phyloP scores from a whole-genome alignment of 352 stramenopile genomes.

The Pythium coloratum region DNA sequence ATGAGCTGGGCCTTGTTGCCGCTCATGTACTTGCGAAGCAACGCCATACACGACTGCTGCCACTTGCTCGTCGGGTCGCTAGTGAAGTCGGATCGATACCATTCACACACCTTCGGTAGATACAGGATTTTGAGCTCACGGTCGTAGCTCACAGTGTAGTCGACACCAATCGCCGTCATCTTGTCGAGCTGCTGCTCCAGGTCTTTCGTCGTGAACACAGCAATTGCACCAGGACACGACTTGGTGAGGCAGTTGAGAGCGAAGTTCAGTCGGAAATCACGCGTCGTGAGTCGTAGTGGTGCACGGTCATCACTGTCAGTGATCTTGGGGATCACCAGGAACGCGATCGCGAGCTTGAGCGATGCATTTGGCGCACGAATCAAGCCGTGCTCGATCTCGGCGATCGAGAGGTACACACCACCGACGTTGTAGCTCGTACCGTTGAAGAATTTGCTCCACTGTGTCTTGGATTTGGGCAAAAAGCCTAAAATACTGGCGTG shows the following conservation, averaged over 20 bases:
- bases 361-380: conserved; percentile 44
- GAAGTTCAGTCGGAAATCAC: conserved; percentile 60
- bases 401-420: conserved; percentile 44
- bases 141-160: conserved; percentile 43
- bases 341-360: conserved; percentile 40
- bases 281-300: conserved; percentile 27
- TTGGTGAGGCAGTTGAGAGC: conserved; percentile 62
- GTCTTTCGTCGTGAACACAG: conserved; percentile 61
- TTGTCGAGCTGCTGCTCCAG: conserved; percentile 57
- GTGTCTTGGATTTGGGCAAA: conserved; percentile 43
- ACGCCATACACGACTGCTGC: conserved; percentile 31
- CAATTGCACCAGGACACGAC: conserved; percentile 38
- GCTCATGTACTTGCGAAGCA: conserved; percentile 36
- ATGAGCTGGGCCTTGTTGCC: conserved; percentile 38
- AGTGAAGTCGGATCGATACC: conserved; percentile 52
- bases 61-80: conserved; percentile 13
- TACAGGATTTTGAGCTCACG: conserved; percentile 43
- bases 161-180: conserved; percentile 32
- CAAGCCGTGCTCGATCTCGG: conserved; percentile 58
- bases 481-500: conserved; percentile 46
- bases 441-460: conserved; percentile 69
- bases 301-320: conserved; percentile 30
- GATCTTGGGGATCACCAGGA: conserved; percentile 48
- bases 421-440: conserved; percentile 49
- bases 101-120: conserved; percentile 59